Base-by-base conservation (phyloP, 305 asterid genomes). In the Plantago coronopus region DNA sequence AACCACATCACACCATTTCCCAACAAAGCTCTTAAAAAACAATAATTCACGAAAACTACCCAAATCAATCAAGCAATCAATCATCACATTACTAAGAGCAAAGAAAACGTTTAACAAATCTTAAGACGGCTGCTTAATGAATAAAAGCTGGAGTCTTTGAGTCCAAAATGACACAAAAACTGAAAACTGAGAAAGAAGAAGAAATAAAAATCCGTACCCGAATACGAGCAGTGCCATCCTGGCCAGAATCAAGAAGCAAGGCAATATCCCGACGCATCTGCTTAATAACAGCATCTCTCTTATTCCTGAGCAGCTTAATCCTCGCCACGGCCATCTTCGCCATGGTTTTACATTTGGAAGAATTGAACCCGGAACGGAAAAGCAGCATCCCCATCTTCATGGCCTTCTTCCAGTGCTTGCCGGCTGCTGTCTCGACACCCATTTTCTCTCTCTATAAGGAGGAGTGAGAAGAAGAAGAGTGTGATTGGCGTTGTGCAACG, bases 231-330 rank as follows among this genome's bases (percentile, higher is more conserved):
- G 96, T 89, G 71, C 87, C 78, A 67, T 93, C 98, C 74, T 87
- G 96, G 55, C 83, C 77, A 12, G 95, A 81, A 64, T 93, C 85
- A 34, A 93, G 96, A 31, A 93, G 95, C 89, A 85, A 57, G 61
- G 97, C 98, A 61, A 89, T 83, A 75, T 87, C 98, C 19, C 97
- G 94, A 79, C 98, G 74, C 94, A 89, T 93, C 81, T 93, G 98
- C 81, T 83, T 78, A 48, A 93, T 88, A 65, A 83, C 94, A 75
- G 68, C 98, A 48, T 89, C 94, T 68, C 97, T 81, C 86, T 87
- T 93, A 83, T 93, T 93, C 84, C 98, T 81, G 70, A 93, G 87
- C 21, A 93, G 81, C 66, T 93, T 93, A 40, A 93, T 84, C 65
- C 98, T 84, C 29, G 98, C 98, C 70, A 87, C 94, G 70, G 96